These are phyloP conservation scores for Crassisporium funariophilum DNA, from an alignment of 768 basidiomycete genomes.

Conservation along the genomic window DNA sequence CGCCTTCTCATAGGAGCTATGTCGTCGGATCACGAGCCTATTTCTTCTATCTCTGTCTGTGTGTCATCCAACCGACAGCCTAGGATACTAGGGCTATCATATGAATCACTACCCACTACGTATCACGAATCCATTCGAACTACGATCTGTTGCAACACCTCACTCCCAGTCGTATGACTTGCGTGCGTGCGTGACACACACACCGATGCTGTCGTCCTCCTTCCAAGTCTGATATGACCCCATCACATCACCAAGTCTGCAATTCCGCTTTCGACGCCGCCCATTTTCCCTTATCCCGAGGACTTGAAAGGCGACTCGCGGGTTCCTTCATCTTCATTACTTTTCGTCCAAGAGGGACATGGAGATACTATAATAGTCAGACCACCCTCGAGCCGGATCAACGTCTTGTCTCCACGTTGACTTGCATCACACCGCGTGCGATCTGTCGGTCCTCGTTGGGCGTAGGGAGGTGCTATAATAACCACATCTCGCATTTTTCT, in stretches of 20 bases:
- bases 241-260: not conserved
- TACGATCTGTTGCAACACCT: not conserved
- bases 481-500: too few relatives aligned
- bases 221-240: constrained; percentile 1
- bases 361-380: not conserved
- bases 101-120: too few relatives aligned
- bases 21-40: constrained; percentile 18
- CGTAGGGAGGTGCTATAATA: too few relatives aligned
- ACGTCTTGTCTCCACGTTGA: too few relatives aligned
- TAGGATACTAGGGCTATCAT: too few relatives aligned
- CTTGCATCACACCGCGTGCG: too few relatives aligned
- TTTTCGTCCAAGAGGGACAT: not conserved
- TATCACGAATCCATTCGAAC: not conserved
- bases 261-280: constrained; percentile 5
- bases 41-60: too few relatives aligned
- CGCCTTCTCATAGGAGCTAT: constrained; percentile 14
- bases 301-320: constrained; percentile 5
- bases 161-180: not conserved
- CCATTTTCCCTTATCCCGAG: constrained; percentile 9
- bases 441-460: too few relatives aligned
- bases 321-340: not conserved
- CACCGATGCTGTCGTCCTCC: too few relatives aligned
- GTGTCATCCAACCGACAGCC: not conserved
- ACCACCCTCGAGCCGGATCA: constrained; percentile 6
- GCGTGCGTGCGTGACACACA: too few relatives aligned